Percentiles rank a stretch among this genome's conserved stretches.
Evolutionary conservation across 176 grass and related monocot genomes (phyloP).

Genomic region (Lolium multiflorum): DNA sequence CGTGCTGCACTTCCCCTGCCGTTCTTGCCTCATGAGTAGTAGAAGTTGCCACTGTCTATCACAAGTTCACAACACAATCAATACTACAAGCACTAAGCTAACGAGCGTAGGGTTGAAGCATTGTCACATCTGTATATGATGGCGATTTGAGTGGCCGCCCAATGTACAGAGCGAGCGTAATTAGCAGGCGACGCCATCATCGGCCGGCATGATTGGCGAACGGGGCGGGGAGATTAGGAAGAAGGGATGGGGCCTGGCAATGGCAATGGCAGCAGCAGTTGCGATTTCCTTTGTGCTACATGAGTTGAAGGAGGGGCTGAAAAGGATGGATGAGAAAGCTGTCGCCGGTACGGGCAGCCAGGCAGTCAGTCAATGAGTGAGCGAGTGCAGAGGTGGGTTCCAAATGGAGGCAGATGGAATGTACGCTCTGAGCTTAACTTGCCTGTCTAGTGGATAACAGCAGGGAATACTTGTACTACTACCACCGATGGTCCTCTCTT

Average conservation of each 20-base stretch:
- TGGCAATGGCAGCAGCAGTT: background rate
- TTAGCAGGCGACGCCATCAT: background rate
- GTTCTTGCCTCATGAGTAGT: constrained; percentile 14
- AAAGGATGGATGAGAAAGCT: constrained; percentile 35
- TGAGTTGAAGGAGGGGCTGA: background rate
- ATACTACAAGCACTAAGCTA: background rate
- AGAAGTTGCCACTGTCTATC: background rate
- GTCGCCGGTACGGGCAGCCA: constrained; percentile 34
- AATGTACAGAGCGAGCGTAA: background rate
- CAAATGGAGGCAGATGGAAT: constrained; percentile 53
- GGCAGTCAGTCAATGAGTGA: constrained; percentile 40
- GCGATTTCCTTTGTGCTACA: background rate
- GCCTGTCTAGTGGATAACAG: constrained; percentile 26
- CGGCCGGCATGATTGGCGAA: background rate
- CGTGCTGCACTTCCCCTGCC: background rate
- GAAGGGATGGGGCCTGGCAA: constrained; percentile 13
- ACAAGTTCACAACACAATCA: background rate
- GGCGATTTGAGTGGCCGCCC: background rate
- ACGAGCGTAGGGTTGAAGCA: background rate
- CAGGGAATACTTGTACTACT: background rate
- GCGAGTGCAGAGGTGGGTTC: constrained; percentile 17
- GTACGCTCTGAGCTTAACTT: background rate
- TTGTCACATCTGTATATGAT: background rate
- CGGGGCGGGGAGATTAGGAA: background rate
- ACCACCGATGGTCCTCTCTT: too few relatives aligned